Evolutionary conservation across 495 filamentous ascomycete species (phyloP).

Genomic region (Lichenothelia convexa): DNA sequence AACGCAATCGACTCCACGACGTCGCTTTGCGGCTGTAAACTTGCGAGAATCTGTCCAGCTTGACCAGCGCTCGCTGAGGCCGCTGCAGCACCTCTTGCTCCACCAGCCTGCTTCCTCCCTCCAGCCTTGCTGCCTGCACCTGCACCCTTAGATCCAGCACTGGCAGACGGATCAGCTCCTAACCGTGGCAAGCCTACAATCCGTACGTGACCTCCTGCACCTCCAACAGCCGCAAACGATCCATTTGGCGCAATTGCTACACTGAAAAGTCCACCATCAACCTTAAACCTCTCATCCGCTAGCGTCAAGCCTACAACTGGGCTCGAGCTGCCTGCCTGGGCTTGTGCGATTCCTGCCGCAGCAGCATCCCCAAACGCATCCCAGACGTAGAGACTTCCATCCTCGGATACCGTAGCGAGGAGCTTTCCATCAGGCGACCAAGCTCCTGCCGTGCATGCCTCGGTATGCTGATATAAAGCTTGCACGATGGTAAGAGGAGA

Average conservation of each 20-base stretch:
- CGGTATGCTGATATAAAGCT: conserved; percentile 79
- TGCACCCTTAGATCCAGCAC: conserved; percentile 16
- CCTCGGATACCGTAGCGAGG: conserved; percentile 78
- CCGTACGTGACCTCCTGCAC: conserved; percentile 65
- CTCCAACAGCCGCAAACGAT: conserved; percentile 66
- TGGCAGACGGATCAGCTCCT: conserved; percentile 18
- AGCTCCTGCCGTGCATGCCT: conserved; percentile 67
- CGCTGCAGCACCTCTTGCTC: conserved; percentile 6
- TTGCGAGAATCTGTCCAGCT: conserved; percentile 61
- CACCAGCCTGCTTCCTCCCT: conserved; percentile 15
- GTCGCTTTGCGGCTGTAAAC: conserved; percentile 52
- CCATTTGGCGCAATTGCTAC: conserved; percentile 64
- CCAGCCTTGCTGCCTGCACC: conserved; percentile 25
- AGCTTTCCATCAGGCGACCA: conserved; percentile 82
- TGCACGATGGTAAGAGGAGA: conserved; percentile 64
- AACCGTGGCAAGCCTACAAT: conserved; percentile 70
- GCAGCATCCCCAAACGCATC: conserved; percentile 77
- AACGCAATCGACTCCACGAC: conserved; percentile 76
- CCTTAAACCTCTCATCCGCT: conserved; percentile 70
- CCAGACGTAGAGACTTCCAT: conserved; percentile 77
- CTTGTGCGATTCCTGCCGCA: conserved; percentile 49
- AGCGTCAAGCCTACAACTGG: conserved; percentile 69
- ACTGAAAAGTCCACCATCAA: conserved; percentile 81
- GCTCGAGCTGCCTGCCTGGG: conserved; percentile 41
- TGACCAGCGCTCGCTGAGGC: conserved; percentile 32